Evolutionary conservation across 129 eudicot genomes (phyloP), one percentile per base, ranked within the genome.

Genomic region (Kitagawia praeruptora): DNA sequence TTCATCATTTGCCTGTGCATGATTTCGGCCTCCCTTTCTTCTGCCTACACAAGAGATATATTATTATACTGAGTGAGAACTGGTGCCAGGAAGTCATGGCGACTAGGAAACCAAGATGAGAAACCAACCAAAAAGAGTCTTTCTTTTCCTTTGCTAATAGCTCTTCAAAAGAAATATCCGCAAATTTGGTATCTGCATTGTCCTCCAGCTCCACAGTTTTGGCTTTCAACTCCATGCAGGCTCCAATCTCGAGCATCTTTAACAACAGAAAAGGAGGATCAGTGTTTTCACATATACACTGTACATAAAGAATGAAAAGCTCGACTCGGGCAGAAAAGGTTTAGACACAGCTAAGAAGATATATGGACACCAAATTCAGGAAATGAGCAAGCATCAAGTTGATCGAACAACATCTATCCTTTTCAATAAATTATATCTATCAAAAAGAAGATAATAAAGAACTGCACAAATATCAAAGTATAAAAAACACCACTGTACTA

Each of bases 131-230:
- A 75, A 89, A 91, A 27, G 89, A 66, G 79, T 91, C 97, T 83
- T 91, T 91, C 88, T 91, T 91, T 81, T 91, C 97, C 44, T 84
- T 90, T 23, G 92, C 97, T 76, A 91, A 78, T 67, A 91, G 80
- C 81, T 91, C 96, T 80, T 91, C 96, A 64, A 91, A 91, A 77
- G 97, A 91, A 75, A 91, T 89, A 80, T 89, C 90, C 28, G 70
- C 38, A 41, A 75, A 66, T 16, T 82, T 86, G 19, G 71, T 51
- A 39, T 89, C 94, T 31, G 75, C 13, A 51, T 77, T 85, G 46
- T 86, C 85, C 77, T 70, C 86, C 37, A 73, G 76, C 78, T 82
- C 85, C 75, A 34, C 77, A 23, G 89, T 80, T 78, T 89, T 86
- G 71, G 84, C 88, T 75, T 89, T 82, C 48, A 80, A 53, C 74